A percentile compares a stretch with the other conserved stretches of the same genome.
Conservation (phyloP, 2,329 filamentous ascomycete species). For the Ophiosphaerella korrae region DNA sequence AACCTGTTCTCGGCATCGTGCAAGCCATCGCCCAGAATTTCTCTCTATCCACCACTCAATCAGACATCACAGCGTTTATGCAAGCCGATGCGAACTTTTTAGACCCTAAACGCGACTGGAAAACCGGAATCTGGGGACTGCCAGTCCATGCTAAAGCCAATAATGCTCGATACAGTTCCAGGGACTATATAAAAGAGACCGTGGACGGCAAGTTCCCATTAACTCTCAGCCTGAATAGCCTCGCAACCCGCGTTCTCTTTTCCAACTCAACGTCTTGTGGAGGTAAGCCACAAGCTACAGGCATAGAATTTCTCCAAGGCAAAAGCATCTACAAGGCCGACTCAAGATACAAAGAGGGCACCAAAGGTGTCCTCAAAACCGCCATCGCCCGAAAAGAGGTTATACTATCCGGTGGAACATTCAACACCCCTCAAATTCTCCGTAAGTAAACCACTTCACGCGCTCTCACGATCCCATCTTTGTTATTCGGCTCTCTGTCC, state of each 20-base stretch:
- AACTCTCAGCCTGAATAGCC: constrained; percentile 61
- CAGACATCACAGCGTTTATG: constrained; percentile 50
- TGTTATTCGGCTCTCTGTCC: too few relatives aligned
- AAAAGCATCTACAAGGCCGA: constrained; percentile 46
- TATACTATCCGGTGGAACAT: constrained; percentile 54
- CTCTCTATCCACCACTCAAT: constrained; percentile 55
- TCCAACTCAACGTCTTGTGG: constrained; percentile 59
- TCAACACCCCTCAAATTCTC: constrained; percentile 67
- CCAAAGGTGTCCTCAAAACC: constrained; percentile 31
- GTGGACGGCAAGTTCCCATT: constrained; percentile 43
- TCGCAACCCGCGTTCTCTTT: constrained; percentile 68
- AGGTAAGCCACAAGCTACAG: constrained; percentile 53
- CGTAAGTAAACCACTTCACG: constrained; percentile 24
- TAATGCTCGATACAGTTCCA: constrained; percentile 57
- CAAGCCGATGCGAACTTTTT: constrained; percentile 59
- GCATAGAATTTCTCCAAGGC: constrained; percentile 47
- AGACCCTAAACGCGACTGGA: constrained; percentile 52
- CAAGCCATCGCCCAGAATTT: constrained; percentile 31
- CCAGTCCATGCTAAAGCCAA: constrained; percentile 59
- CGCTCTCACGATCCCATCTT: too few relatives aligned
- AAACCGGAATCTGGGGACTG: constrained; percentile 60
- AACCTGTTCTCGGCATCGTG: constrained; percentile 38
- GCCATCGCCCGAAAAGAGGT: constrained; percentile 29
- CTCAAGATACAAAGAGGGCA: constrained; percentile 39
- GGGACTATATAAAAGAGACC: constrained; percentile 50